A percentile compares a stretch with the other conserved stretches of the same genome.
Evolutionary conservation across 306 rosid genomes (phyloP).

Genomic region (Abrus pulchellus): DNA sequence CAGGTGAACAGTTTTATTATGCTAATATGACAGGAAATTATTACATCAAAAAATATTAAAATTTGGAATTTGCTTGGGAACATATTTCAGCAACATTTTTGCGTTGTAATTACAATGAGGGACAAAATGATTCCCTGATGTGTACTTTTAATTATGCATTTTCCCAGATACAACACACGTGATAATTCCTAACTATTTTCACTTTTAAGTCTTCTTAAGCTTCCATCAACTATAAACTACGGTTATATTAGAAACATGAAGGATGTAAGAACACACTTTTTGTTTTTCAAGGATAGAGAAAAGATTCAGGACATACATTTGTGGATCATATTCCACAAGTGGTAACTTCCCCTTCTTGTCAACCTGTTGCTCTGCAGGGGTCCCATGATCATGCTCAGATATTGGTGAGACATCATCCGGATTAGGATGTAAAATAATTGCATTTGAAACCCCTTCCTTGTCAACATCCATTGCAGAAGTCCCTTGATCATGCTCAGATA

Average conservation of each 20-base stretch:
- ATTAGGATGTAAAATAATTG: constrained; percentile 53
- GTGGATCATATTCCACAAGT: constrained; percentile 64
- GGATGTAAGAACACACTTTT: neutral
- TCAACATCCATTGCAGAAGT: constrained; percentile 39
- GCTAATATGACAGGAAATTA: neutral
- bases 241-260: too few relatives aligned
- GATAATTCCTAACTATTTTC: too few relatives aligned
- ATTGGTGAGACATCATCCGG: constrained; percentile 60
- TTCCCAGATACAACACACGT: neutral
- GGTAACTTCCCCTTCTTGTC: constrained; percentile 70
- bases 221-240: too few relatives aligned
- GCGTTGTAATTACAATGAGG: neutral
- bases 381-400: constrained; percentile 53
- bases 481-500: constrained; percentile 55
- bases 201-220: too few relatives aligned
- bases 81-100: constrained; percentile 31
- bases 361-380: constrained; percentile 10
- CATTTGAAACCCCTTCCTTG: constrained; percentile 63
- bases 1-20: constrained; percentile 5
- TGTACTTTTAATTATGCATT: constrained; percentile 29
- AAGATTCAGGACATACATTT: constrained; percentile 62
- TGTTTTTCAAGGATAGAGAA: constrained; percentile 24
- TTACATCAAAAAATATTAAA: neutral
- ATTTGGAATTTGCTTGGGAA: constrained; percentile 21
- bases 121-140: neutral